phyloP scores from a whole-genome alignment of 2,329 filamentous ascomycete species.

The Pleurostoma richardsiae region DNA sequence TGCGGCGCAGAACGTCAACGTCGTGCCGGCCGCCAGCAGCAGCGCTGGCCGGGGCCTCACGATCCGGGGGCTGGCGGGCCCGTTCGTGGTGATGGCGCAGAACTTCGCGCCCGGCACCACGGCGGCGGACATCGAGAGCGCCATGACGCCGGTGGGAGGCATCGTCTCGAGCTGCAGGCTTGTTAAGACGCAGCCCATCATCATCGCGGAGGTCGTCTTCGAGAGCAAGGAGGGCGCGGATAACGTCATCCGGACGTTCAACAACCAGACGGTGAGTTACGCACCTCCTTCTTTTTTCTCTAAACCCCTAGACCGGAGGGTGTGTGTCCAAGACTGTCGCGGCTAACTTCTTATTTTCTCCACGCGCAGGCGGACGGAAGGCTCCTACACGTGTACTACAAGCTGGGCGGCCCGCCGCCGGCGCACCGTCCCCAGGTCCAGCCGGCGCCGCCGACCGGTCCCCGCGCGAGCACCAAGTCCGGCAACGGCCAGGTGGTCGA shows the following conservation, averaged over 20 bases:
- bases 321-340: too few relatives aligned
- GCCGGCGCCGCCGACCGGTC: conserved; percentile 20
- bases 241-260: conserved; percentile 68
- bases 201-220: conserved; percentile 76
- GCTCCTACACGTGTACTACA: conserved; percentile 67
- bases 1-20: conserved; percentile 29
- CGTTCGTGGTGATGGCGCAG: conserved; percentile 68
- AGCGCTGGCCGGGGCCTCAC: conserved; percentile 47
- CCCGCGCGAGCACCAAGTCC: conserved; percentile 17
- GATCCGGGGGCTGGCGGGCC: conserved; percentile 69
- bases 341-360: background rate
- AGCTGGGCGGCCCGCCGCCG: conserved; percentile 38
- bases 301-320: too few relatives aligned
- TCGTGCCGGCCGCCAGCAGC: conserved; percentile 21
- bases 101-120: conserved; percentile 82
- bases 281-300: background rate
- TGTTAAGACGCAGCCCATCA: conserved; percentile 61
- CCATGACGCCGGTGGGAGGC: conserved; percentile 71
- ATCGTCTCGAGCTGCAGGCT: conserved; percentile 63
- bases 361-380: conserved; percentile 61
- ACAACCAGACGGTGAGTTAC: conserved; percentile 66
- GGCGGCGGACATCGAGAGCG: conserved; percentile 76
- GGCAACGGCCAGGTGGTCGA: conserved; percentile 41
- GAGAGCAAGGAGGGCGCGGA: conserved; percentile 68
- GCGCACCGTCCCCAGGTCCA: conserved; percentile 1